Evolutionary conservation across 495 filamentous ascomycete genomes (phyloP).

Genomic region (Penicillium antarcticum): DNA sequence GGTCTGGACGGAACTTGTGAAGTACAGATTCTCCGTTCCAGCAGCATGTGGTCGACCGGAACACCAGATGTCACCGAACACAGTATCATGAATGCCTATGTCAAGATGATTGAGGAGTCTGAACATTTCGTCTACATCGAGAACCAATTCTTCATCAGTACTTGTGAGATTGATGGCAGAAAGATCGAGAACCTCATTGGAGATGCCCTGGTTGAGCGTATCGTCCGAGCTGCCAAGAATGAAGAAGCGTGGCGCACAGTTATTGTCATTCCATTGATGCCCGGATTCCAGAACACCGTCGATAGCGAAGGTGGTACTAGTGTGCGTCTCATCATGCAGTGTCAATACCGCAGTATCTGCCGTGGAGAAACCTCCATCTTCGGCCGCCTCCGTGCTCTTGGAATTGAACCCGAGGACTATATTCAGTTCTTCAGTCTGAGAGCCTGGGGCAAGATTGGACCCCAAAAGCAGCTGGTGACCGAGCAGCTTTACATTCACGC

Average conservation of each 20-base stretch:
- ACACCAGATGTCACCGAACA: slow-evolving; percentile 78
- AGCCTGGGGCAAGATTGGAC: slow-evolving; percentile 90
- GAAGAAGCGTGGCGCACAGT: slow-evolving; percentile 92
- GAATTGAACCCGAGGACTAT: slow-evolving; percentile 95
- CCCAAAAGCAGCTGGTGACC: slow-evolving; percentile 76
- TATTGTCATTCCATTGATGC: slow-evolving; percentile 92
- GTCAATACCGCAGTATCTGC: slow-evolving; percentile 95
- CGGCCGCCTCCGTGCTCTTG: slow-evolving; percentile 71
- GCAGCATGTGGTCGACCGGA: slow-evolving; percentile 86
- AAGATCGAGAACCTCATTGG: slow-evolving; percentile 92
- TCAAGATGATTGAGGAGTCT: slow-evolving; percentile 89
- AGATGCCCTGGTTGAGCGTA: slow-evolving; percentile 90
- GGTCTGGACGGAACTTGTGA: slow-evolving; percentile 93
- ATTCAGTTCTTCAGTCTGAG: slow-evolving; percentile 93
- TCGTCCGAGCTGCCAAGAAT: slow-evolving; percentile 77
- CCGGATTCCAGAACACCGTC: slow-evolving; percentile 96
- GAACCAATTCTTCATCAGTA: slow-evolving; percentile 98
- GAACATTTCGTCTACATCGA: slow-evolving; percentile 99
- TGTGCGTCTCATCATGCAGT: slow-evolving; percentile 94
- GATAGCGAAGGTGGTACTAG: slow-evolving; percentile 91
- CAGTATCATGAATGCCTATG: slow-evolving; percentile 94
- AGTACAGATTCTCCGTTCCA: slow-evolving; percentile 90
- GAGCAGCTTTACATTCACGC: slow-evolving; percentile 99
- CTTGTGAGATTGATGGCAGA: slow-evolving; percentile 80
- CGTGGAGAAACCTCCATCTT: slow-evolving; percentile 93